Evolutionary conservation across 2,329 filamentous ascomycete genomes (phyloP), one percentile per base, ranked within the genome.

Genomic region (Penicillium aurantiogriseum): DNA sequence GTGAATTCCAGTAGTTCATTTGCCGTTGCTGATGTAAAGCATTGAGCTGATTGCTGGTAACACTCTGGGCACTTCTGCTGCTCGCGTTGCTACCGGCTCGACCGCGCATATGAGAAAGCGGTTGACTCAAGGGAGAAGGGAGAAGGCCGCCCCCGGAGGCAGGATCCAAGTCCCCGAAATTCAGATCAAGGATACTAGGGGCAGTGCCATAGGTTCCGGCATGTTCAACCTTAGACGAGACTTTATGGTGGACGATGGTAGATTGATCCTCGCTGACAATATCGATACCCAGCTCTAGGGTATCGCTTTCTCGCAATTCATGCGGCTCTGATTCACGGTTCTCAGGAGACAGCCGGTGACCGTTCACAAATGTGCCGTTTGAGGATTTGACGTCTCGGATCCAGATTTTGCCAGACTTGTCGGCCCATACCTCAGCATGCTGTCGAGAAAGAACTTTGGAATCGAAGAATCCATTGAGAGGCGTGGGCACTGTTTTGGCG

Each of bases 181-280:
- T 96, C 78, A 97, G 87, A 70, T 96, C 92, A 66, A 95, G 76
- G 46, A 92, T 84, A 69, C 90, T 95, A 66, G 84, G 90, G 11
- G 88, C 84, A 6, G 67, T 66, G 44, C 84, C 87, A 62, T 92
- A 85, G 63, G 93, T 88, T 7, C 94, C 94, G 39, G 94, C 92
- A 77, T 97, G 91, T 74, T 99, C 94, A 55, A 99, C 92, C 72
- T 95, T 95, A 55, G 94, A 92, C 21, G 93, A 92, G 47, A 99
- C 94, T 72, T 99, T 99, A 79, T 97, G 94, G 71, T 99, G 94
- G 15, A 99, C 92, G 29, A 99, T 92, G 0, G 92, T 97, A 78
- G 96, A 97, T 74, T 97, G 93, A 72, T 99, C 94, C 74, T 99
- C 94, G 75, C 91, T 96, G 51, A 99, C 93, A 70, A 99, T 99